Base-by-base conservation (phyloP, 2,329 filamentous ascomycete genomes). In the Talaromyces pinophilus region DNA sequence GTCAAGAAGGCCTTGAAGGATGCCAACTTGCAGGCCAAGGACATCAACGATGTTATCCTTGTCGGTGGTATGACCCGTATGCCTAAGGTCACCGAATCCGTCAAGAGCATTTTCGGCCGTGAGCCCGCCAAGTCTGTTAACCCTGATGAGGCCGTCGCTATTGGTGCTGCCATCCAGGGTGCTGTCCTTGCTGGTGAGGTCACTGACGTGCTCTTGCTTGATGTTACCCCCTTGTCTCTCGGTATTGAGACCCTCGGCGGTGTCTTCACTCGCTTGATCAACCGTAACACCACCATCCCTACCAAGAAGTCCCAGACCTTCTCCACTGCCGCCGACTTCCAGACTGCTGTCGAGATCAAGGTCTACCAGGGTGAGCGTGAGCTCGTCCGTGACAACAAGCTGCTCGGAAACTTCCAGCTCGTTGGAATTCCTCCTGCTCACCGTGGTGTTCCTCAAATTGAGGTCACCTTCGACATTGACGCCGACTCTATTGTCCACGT, bases 311-410 rank as follows among this genome's bases (percentile, higher is more conserved):
- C 93, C 13, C 93, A 97, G 85, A 89, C 93, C 78, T 98, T 98
- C 89, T 97, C 93, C 65, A 98, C 94, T 62, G 93, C 93, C 64
- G 93, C 94, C 72, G 94, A 98, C 81, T 97, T 96, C 91, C 94
- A 98, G 87, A 96, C 92, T 70, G 94, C 93, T 73, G 94, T 98
- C 77, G 93, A 97, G 86, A 98, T 98, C 87, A 97, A 98, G 91
- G 94, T 98, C 71, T 98, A 89, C 91, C 93, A 98, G 89, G 94
- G 94, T 86, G 94, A 98, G 88, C 94, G 94, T 92, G 93, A 97
- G 86, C 92, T 97, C 70, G 93, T 97, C 81, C 90, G 90, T 79
- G 94, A 98, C 85, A 98, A 98, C 91, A 98, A 98, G 88, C 85
- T 98, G 68, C 88, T 98, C 67, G 94, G 94, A 69, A 98, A 98